phyloP scores from a whole-genome alignment of 345 rosid species.

The Acer negundo region DNA sequence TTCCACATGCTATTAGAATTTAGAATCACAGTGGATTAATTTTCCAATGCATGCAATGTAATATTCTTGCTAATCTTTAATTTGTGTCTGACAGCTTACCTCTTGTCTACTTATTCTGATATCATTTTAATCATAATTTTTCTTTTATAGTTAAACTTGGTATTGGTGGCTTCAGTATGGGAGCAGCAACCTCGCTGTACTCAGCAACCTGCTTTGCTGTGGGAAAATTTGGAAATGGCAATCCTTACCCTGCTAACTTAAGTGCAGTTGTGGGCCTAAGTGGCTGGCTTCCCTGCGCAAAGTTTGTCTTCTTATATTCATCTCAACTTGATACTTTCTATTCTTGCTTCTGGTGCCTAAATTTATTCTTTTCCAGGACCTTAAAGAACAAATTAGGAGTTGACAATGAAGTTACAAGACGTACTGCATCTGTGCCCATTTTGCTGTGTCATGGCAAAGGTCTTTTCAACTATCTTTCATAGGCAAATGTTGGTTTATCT shows the following conservation, averaged over 20 bases:
- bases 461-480: constrained; percentile 27
- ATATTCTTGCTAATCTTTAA: background rate
- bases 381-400: constrained; percentile 55
- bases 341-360: background rate
- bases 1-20: constrained; percentile 9
- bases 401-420: constrained; percentile 53
- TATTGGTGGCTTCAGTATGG: constrained; percentile 99
- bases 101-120: background rate
- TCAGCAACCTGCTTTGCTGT: constrained; percentile 75
- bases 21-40: background rate
- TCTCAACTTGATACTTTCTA: constrained; percentile 14
- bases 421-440: constrained; percentile 79
- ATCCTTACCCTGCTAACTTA: constrained; percentile 68
- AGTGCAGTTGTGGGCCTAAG: constrained; percentile 86
- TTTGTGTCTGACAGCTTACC: background rate
- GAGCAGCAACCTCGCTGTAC: constrained; percentile 87
- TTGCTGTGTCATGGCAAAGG: constrained; percentile 89
- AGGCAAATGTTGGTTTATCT: constrained; percentile 1
- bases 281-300: constrained; percentile 98
- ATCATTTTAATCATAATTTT: constrained; percentile 21
- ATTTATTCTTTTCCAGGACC: constrained; percentile 47
- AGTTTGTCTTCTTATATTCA: constrained; percentile 47
- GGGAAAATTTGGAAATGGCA: constrained; percentile 76
- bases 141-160: constrained; percentile 80
- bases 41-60: background rate